Conservation (phyloP, 192 early-diverging fungal genomes). For the Martensiomyces pterosporus region DNA sequence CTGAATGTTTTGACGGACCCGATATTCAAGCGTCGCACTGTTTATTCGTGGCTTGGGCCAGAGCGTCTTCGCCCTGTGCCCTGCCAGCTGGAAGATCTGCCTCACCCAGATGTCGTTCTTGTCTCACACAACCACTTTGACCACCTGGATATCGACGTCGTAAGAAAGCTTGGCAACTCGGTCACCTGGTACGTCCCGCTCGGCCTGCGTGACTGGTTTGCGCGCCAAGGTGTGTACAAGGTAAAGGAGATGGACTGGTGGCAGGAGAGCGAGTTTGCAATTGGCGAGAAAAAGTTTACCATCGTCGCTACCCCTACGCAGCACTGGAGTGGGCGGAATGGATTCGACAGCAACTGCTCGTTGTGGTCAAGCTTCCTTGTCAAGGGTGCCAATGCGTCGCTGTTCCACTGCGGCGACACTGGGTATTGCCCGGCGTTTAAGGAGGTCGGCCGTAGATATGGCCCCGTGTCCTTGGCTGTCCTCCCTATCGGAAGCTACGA, state of each 20-base stretch:
- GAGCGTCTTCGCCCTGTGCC: slow-evolving; percentile 66
- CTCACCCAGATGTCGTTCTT: slow-evolving; percentile 69
- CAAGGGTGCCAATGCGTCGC: slow-evolving; percentile 15
- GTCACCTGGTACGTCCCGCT: slow-evolving; percentile 74
- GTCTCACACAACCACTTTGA: slow-evolving; percentile 92
- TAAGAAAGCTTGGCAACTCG: slow-evolving; percentile 54
- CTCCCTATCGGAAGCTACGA: slow-evolving; percentile 85
- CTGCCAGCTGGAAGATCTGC: slow-evolving; percentile 62
- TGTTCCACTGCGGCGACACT: slow-evolving; percentile 63
- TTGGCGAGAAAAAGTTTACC: slow-evolving; percentile 5
- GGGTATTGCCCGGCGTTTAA: slow-evolving; percentile 89
- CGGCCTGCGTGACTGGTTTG: slow-evolving; percentile 70
- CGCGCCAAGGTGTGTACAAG: slow-evolving; percentile 48
- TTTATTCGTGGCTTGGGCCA: slow-evolving; percentile 63
- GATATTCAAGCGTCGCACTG: slow-evolving; percentile 68
- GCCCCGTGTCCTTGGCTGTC: slow-evolving; percentile 67
- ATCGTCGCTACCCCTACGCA: slow-evolving; percentile 52
- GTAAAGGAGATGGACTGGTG: slow-evolving; percentile 80
- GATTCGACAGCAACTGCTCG: slow-evolving; percentile 66
- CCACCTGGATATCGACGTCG: slow-evolving; percentile 70
- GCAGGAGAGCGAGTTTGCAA: slow-evolving; percentile 44
- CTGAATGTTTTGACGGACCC: slow-evolving; percentile 78
- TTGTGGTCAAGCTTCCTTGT: slow-evolving; percentile 78
- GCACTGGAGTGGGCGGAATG: slow-evolving; percentile 61
- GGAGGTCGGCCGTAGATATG: slow-evolving; percentile 68